Evolutionary conservation across 768 basidiomycete species (phyloP).

Genomic region (Sarcomyxa edulis): DNA sequence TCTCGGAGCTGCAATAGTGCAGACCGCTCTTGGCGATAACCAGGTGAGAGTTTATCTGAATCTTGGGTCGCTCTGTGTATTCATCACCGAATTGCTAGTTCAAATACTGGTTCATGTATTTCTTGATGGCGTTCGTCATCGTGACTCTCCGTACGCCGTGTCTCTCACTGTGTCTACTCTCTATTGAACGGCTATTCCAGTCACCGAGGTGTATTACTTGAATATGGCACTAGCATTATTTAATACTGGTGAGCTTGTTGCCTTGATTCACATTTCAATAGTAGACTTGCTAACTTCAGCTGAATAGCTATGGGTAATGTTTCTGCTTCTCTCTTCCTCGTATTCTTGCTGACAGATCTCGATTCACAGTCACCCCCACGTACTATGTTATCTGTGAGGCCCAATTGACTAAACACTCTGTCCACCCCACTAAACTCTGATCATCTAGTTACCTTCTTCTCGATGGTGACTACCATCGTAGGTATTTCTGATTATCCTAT

Average conservation of each 20-base stretch:
- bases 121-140: constrained; percentile 76
- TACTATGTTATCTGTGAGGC: constrained; percentile 79
- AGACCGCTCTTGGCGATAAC: constrained; percentile 68
- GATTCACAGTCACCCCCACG: constrained; percentile 68
- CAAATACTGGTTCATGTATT: constrained; percentile 89
- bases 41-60: constrained; percentile 45
- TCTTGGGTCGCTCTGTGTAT: not conserved
- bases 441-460: constrained; percentile 74
- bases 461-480: constrained; percentile 80
- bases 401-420: too few species aligned
- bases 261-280: not conserved
- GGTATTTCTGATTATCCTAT: constrained; percentile 15
- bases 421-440: constrained; percentile 5
- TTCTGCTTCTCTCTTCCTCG: constrained; percentile 6
- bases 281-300: too few species aligned
- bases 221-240: constrained; percentile 95
- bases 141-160: constrained; percentile 66
- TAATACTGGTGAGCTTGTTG: constrained; percentile 64
- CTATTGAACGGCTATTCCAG: constrained; percentile 29
- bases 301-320: constrained; percentile 57
- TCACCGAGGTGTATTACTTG: constrained; percentile 91
- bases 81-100: constrained; percentile 45
- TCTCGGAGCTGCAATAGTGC: constrained; percentile 86
- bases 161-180: constrained; percentile 1
- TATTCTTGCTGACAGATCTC: constrained; percentile 13